Evolutionary conservation across 2,329 filamentous ascomycete genomes (phyloP).

Genomic region (Beauveria sp.): DNA sequence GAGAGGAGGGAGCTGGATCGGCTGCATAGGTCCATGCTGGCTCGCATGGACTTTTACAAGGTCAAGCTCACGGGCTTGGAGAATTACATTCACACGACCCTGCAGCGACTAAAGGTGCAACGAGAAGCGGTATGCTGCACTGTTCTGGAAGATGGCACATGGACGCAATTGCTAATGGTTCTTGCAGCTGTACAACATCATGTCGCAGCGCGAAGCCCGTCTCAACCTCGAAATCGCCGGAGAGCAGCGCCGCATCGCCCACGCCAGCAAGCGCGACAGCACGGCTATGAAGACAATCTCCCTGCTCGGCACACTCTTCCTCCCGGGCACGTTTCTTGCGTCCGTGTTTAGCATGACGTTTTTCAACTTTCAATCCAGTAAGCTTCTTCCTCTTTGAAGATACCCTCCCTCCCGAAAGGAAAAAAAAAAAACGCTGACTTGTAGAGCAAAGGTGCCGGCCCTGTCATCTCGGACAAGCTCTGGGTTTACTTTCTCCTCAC

Average conservation of each 20-base stretch:
- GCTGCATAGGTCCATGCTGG: conserved; percentile 45
- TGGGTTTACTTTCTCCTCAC: conserved; percentile 60
- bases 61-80: conserved; percentile 55
- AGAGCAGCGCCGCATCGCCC: conserved; percentile 51
- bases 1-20: conserved; percentile 30
- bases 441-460: conserved; percentile 22
- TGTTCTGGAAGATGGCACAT: not conserved
- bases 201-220: conserved; percentile 56
- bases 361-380: conserved; percentile 51
- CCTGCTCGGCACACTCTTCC: conserved; percentile 54
- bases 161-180: not conserved
- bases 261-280: conserved; percentile 54
- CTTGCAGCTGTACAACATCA: conserved; percentile 55
- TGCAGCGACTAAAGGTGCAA: conserved; percentile 54
- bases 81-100: conserved; percentile 54
- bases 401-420: not conserved
- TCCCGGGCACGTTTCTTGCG: conserved; percentile 55
- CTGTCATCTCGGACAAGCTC: conserved; percentile 42
- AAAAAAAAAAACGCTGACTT: not conserved
- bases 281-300: conserved; percentile 60
- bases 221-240: conserved; percentile 56
- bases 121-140: conserved; percentile 45
- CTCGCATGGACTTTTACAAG: conserved; percentile 51
- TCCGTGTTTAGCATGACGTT: conserved; percentile 62
- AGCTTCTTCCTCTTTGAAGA: conserved; percentile 9